Evolutionary conservation across 441 rosid species (phyloP), one percentile per base, ranked within the genome.

Genomic region (Cnidoscolus chayamansa): DNA sequence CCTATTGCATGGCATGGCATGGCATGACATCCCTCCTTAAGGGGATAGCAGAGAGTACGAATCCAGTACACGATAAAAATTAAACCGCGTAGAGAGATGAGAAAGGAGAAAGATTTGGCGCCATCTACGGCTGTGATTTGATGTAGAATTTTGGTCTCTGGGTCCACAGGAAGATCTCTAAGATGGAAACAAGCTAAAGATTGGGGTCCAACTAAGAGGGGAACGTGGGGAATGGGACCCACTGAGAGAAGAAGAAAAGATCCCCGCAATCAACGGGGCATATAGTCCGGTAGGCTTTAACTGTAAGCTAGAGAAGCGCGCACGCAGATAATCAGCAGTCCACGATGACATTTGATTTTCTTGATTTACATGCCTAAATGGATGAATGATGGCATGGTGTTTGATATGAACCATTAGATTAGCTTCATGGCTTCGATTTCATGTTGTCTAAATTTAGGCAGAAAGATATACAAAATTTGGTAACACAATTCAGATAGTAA

Each of bases 211-310:
- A 40, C 7, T 4, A 40, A 40, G 45, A 40, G 45, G 64, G 7
- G 58, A 78, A 81, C 78, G 79, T 62, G 82, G 74, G 75, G 58
- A 10, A 43, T 57, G 82, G 91, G 85, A 80, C 87, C 91, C 86
- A 76, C 79, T 40, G 45, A 40, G 11, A 30, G 0, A 4, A 19
- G 20, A 10, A 45, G 12, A 64, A 25, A 25, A 25, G 25, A 35
- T 66, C 70, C 67, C 88, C 88, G 85, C 78, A 65, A 86, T 89
- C 69, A 79, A 48, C 92, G 88, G 84, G 63, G 81, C 87, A 76
- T 74, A 69, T 43, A 65, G 25, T 76, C 73, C 75, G 75, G 64
- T 69, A 68, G 72, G 84, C 72, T 81, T 80, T 72, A 82, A 81
- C 84, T 70, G 77, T 65, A 48, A 76, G 68, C 54, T 84, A 81